Percentiles rank a stretch among this genome's conserved stretches.
Evolutionary conservation across 2,329 filamentous ascomycete species (phyloP).

Genomic region (Penicillium vulpinum): DNA sequence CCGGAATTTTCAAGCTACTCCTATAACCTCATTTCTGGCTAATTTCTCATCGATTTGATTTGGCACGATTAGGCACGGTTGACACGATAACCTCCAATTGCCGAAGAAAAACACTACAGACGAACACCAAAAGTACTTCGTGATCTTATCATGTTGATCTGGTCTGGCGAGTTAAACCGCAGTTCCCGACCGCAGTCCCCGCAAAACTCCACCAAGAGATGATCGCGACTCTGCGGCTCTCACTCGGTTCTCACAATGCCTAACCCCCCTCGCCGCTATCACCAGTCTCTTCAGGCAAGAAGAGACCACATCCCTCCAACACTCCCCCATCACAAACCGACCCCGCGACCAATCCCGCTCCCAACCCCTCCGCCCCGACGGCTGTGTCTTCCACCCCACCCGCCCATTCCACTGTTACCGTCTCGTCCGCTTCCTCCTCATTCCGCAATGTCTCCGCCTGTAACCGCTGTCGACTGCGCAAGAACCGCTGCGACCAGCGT

Average conservation of each 20-base stretch:
- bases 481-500: slow-evolving; percentile 93
- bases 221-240: slow-evolving; percentile 30
- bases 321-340: slow-evolving; percentile 24
- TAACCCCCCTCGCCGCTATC: slow-evolving; percentile 34
- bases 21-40: slow-evolving; percentile 5
- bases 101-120: slow-evolving; percentile 2
- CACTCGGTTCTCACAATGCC: slow-evolving; percentile 34
- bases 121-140: not conserved
- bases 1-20: slow-evolving; percentile 10
- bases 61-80: not conserved
- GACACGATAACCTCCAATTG: slow-evolving; percentile 1
- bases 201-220: slow-evolving; percentile 32
- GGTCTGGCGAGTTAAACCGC: slow-evolving; percentile 18
- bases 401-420: slow-evolving; percentile 26
- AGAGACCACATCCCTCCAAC: slow-evolving; percentile 38
- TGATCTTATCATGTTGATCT: slow-evolving; percentile 33
- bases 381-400: slow-evolving; percentile 22
- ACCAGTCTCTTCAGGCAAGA: slow-evolving; percentile 37
- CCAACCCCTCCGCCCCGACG: slow-evolving; percentile 13
- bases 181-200: slow-evolving; percentile 25
- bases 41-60: slow-evolving; percentile 12
- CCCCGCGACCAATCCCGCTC: slow-evolving; percentile 18
- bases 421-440: slow-evolving; percentile 36
- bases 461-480: slow-evolving; percentile 85
- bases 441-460: slow-evolving; percentile 92